Evolutionary conservation across 176 grass and related monocot species (phyloP), one percentile per base, ranked within the genome.

Genomic region (Bromus sterilis): DNA sequence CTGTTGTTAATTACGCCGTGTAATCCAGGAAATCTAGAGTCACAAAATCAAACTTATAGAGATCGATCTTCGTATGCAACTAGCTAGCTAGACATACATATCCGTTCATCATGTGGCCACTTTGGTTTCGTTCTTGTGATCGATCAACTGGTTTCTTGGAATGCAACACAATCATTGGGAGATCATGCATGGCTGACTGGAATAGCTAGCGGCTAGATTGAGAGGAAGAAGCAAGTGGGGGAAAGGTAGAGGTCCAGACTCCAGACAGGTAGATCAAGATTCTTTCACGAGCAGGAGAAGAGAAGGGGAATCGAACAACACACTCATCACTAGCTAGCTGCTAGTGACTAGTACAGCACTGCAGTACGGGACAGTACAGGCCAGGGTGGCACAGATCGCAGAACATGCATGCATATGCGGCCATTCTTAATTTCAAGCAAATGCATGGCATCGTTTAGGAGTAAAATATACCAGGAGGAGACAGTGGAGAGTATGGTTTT

Each of bases 351-450:
- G 59, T 61, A 66, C 74, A 73, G 78, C 74, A 74, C 79, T 73
- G 74, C 83, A 40, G 83, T 89, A 89, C 78, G 42, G 72, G 72
- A 44, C 25, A 55, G 15, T 78, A 82, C 83, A 82, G 73, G 83
- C 65, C 88, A 89, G 83, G 83, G 78, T 90, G 83, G 78, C 79
- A 86, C 74, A 74, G 79, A 67, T 83, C 74, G 53, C 36, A 75
- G 46, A 90, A 86, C 83, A 82, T 90, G 88, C 83, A 59, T 40
- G n/a, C n/a, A n/a, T n/a, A n/a, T n/a, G 29, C 79, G 12, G 66
- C 79, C 23, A 68, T 82, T 82, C 35, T 75, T 82, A 82, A 74
- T 82, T 82, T 82, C 60, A 74, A 64, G 65, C 43, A 14, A 39
- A 33, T 55, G 49, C 49, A 53, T 53, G 77, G 80, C 33, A 28